These are phyloP conservation scores for Ceratobasidium sp. DNA, from an alignment of 1,284 basidiomycete genomes.

Conservation along the genomic window DNA sequence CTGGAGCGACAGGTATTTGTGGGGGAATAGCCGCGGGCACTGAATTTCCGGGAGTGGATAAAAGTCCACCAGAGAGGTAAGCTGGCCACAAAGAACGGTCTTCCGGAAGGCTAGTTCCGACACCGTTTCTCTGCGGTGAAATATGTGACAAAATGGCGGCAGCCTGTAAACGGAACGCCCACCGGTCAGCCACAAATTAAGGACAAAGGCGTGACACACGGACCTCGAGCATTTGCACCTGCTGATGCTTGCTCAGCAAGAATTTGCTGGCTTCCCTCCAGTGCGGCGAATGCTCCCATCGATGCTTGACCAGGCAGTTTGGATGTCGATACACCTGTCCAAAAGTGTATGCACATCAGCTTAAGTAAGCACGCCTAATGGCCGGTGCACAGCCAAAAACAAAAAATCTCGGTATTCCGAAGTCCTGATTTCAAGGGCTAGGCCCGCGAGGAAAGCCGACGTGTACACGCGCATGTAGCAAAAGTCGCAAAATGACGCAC, in stretches of 20 bases:
- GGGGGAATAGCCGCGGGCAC: background rate
- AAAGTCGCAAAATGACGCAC: slow-evolving; percentile 55
- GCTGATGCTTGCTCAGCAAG: slow-evolving; percentile 95
- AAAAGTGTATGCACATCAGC: slow-evolving; percentile 13
- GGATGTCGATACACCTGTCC: slow-evolving; percentile 90
- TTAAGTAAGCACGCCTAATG: slow-evolving; percentile 26
- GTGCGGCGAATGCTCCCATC: slow-evolving; percentile 97
- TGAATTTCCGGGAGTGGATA: slow-evolving; percentile 62
- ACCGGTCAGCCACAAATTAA: background rate
- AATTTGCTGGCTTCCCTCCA: slow-evolving; percentile 97
- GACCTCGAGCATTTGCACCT: slow-evolving; percentile 95
- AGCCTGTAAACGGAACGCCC: slow-evolving; percentile 63
- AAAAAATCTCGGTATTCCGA: slow-evolving; percentile 46
- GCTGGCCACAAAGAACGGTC: slow-evolving; percentile 90
- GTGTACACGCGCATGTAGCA: slow-evolving; percentile 23
- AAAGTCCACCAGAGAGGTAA: slow-evolving; percentile 73
- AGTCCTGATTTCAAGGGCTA: slow-evolving; percentile 15
- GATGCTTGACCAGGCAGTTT: slow-evolving; percentile 94
- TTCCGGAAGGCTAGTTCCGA: slow-evolving; percentile 85
- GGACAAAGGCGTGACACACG: slow-evolving; percentile 46
- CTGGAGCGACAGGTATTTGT: background rate
- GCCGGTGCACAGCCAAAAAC: slow-evolving; percentile 18
- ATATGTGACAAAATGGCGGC: slow-evolving; percentile 94
- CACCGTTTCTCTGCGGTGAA: slow-evolving; percentile 64
- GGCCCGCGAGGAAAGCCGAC: slow-evolving; percentile 39